Conservation (phyloP, 2,329 filamentous ascomycete genomes). For the Chaetomiaceae sp. region DNA sequence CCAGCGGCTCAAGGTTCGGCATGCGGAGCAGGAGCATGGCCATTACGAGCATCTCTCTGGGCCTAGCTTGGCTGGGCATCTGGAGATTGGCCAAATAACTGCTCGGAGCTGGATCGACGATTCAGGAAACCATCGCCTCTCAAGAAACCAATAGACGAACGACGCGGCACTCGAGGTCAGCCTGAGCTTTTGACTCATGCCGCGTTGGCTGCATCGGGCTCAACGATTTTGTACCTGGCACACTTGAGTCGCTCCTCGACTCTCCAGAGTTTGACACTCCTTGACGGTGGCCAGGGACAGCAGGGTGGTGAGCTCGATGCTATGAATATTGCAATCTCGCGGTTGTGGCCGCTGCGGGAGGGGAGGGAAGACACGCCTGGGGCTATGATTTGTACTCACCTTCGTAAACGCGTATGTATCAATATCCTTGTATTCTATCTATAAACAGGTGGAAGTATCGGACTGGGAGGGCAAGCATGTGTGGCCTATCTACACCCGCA, state of each 20-base stretch:
- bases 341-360: not conserved
- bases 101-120: no score
- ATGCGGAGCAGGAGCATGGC: slow-evolving; percentile 66
- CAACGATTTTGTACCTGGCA: not conserved
- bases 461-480: no score
- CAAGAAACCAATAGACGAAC: not conserved
- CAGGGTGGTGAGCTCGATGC: not conserved
- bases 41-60: slow-evolving; percentile 63
- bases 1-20: slow-evolving; percentile 66
- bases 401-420: not conserved
- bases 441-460: no score
- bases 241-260: not conserved
- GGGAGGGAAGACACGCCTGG: not conserved
- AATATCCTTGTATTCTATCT: not conserved
- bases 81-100: slow-evolving; percentile 60
- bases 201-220: not conserved
- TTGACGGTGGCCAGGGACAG: not conserved
- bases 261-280: not conserved
- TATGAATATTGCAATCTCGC: not conserved
- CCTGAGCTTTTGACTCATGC: not conserved
- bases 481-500: no score
- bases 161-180: not conserved
- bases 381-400: no score
- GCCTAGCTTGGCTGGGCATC: slow-evolving; percentile 64
- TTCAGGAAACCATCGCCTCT: not conserved